Base-by-base conservation (phyloP, 2,329 filamentous ascomycete genomes). In the Microsporum ferrugineum region DNA sequence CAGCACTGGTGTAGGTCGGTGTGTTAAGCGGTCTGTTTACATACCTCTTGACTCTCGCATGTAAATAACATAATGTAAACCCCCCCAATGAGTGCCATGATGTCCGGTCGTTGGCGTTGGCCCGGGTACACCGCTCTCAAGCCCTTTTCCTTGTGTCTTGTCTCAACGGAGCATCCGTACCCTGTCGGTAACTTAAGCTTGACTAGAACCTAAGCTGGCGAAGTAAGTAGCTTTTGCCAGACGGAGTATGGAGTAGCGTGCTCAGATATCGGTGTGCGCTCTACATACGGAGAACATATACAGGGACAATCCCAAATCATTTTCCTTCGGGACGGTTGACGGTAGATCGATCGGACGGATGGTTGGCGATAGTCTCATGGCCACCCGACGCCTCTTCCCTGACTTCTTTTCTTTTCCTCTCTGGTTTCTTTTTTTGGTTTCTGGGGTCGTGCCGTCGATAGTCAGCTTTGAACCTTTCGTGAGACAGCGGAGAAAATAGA, bases 41-140 rank as follows among this genome's bases (percentile, higher is more conserved):
- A 12, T 43, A 12, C 10, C 12, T 43, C 12, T 17, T 17, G 23
- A 4, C 43, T 23, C 17, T 23, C 17, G 17, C 17, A 23, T 23
- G 43, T 47, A 39, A 39, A 39, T 12, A 39, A 3, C 38, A 23
- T 23, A 23, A 10, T 12, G 2, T 39, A 39, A 10, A 39, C 10
- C 38, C 12, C 23, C 43, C n/a, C 4, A 14, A 5, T 47, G 43
- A 27, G 47, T 31, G 10, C 8, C 47, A 8, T 14, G 12, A 45
- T 47, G 43, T 27, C 49, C 29, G 27, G 27, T 53, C 49, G 7
- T 47, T 27, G n/a, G 23, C 45, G 45, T 51, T 51, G 45, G 43
- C 43, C 33, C 51, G 51, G 31, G 51, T 55, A 55, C 51, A 55
- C 51, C 51, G 51, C 51, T 38, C 51, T 55, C 51, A 55, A 55